phyloP scores from a whole-genome alignment of 2,329 filamentous ascomycete genomes.

The Aspergillus calidoustus region DNA sequence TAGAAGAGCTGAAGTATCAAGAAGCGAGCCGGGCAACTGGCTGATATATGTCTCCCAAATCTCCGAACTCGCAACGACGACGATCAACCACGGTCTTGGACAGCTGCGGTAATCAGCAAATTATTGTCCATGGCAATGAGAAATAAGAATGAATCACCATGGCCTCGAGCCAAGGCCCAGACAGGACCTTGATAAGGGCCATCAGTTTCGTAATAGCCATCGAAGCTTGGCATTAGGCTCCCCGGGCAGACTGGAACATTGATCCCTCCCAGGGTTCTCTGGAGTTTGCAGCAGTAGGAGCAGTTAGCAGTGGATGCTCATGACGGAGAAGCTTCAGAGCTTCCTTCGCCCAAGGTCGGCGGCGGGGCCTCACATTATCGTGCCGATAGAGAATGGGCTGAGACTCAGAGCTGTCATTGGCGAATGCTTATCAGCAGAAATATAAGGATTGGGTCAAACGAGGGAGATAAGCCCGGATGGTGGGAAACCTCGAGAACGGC shows the following conservation, averaged over 20 bases:
- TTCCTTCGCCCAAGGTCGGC: neutral
- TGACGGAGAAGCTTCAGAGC: neutral
- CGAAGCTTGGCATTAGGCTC: conserved; percentile 1
- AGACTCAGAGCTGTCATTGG: conserved; percentile 3
- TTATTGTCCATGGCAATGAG: conserved; percentile 13
- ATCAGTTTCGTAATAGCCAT: conserved; percentile 13
- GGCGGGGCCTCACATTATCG: conserved; percentile 3
- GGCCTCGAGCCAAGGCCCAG: neutral
- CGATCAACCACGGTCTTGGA: conserved; percentile 5
- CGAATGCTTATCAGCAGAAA: conserved; percentile 10
- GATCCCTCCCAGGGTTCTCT: neutral
- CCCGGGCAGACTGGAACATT: neutral
- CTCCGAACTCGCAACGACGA: conserved; percentile 28
- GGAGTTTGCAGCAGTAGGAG: neutral
- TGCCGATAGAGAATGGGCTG: neutral
- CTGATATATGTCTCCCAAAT: conserved; percentile 16
- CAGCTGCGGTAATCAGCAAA: conserved; percentile 10
- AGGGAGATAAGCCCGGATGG: conserved; percentile 4
- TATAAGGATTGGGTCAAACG: conserved; percentile 1
- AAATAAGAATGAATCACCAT: conserved; percentile 13
- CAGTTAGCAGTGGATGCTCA: no score
- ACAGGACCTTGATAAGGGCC: conserved; percentile 11
- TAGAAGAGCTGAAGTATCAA: neutral
- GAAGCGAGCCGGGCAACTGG: neutral
- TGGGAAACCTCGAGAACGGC: neutral